Conservation (phyloP, 2,329 filamentous ascomycete species). For the Xylaria polymorpha region DNA sequence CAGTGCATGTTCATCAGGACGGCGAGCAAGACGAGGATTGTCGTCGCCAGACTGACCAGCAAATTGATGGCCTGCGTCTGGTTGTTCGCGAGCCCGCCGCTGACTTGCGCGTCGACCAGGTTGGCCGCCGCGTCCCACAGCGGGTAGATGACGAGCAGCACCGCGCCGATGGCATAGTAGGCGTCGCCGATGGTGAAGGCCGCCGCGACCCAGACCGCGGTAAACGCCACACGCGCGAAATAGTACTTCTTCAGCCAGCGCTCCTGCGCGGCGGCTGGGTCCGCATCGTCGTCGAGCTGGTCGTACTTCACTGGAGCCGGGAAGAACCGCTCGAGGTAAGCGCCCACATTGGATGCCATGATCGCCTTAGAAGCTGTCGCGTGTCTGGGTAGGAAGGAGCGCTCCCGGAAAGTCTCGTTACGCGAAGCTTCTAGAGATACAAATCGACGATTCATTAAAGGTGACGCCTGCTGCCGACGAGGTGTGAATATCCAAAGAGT, state of each 20-base stretch:
- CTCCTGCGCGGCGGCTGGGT: constrained; percentile 31
- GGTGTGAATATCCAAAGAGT: constrained; percentile 5
- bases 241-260: constrained; percentile 42
- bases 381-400: constrained; percentile 32
- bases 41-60: constrained; percentile 34
- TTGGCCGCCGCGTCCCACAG: constrained; percentile 38
- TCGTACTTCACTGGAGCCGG: constrained; percentile 32
- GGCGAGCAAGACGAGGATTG: constrained; percentile 30
- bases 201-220: constrained; percentile 32
- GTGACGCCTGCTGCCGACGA: constrained; percentile 1
- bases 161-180: constrained; percentile 30
- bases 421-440: constrained; percentile 38
- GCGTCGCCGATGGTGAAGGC: constrained; percentile 35
- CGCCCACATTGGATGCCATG: constrained; percentile 36
- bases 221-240: constrained; percentile 36
- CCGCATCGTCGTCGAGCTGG: constrained; percentile 32
- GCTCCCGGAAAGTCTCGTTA: constrained; percentile 36
- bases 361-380: constrained; percentile 22
- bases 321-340: constrained; percentile 37
- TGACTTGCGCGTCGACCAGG: constrained; percentile 37
- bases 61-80: constrained; percentile 36
- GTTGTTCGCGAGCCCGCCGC: constrained; percentile 36
- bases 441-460: constrained; percentile 39
- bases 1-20: constrained; percentile 38
- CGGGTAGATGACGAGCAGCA: constrained; percentile 39